A percentile compares a stretch with the other conserved stretches of the same genome.
Conservation (phyloP, 306 rosid genomes). For the Herpetospermum pedunculosum region DNA sequence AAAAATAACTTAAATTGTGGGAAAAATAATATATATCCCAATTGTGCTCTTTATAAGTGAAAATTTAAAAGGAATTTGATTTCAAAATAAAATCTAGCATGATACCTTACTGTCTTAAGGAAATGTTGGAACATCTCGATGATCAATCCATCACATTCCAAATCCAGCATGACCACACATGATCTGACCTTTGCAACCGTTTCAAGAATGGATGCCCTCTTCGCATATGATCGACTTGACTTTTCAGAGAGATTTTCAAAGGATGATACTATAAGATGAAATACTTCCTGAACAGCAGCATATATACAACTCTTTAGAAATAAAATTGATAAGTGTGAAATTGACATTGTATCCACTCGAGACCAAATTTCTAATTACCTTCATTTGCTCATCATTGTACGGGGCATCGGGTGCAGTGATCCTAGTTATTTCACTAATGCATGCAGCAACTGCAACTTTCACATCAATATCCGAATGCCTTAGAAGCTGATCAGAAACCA, state of each 20-base stretch:
- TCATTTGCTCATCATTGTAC: conserved; percentile 85
- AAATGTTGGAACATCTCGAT: conserved; percentile 86
- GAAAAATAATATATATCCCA: background rate
- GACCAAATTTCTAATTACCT: conserved; percentile 30
- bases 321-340: background rate
- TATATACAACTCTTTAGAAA: background rate
- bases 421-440: conserved; percentile 89
- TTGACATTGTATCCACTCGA: background rate
- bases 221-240: conserved; percentile 49
- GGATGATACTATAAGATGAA: conserved; percentile 75
- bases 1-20: background rate
- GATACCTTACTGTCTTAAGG: conserved; percentile 64
- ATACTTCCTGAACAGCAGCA: conserved; percentile 51
- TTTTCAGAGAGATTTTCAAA: conserved; percentile 69
- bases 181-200: conserved; percentile 91
- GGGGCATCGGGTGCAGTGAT: conserved; percentile 97
- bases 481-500: conserved; percentile 44
- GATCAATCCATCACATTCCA: conserved; percentile 76
- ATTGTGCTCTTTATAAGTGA: background rate
- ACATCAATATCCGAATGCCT: conserved; percentile 66
- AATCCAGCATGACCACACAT: conserved; percentile 92
- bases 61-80: background rate
- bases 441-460: conserved; percentile 75
- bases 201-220: conserved; percentile 68
- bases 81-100: background rate